Evolutionary conservation across 352 stramenopile species (phyloP).

Genomic region (Globisporangium ultimum): DNA sequence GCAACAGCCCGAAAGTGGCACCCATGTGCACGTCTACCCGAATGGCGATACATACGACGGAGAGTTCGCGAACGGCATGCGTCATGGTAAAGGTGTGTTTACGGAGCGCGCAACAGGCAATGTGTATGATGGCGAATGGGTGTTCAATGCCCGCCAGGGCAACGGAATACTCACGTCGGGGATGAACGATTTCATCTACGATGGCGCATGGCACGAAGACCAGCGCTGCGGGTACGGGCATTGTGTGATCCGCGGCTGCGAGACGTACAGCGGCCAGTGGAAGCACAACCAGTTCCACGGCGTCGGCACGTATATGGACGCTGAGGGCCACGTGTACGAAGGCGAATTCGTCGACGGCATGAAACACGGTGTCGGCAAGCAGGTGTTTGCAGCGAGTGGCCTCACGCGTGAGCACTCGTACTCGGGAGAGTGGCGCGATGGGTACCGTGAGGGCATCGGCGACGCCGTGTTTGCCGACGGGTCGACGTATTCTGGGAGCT

Average conservation of each 20-base stretch:
- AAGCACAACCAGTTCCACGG: conserved; percentile 73
- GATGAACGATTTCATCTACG: conserved; percentile 79
- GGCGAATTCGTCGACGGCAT: conserved; percentile 73
- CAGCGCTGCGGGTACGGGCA: conserved; percentile 63
- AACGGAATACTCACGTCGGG: conserved; percentile 65
- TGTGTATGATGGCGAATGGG: conserved; percentile 76
- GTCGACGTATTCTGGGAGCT: conserved; percentile 56
- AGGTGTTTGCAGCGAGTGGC: conserved; percentile 15
- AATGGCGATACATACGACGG: conserved; percentile 79
- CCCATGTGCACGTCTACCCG: conserved; percentile 38
- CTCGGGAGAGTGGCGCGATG: conserved; percentile 57
- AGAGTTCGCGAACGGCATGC: conserved; percentile 41
- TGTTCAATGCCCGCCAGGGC: conserved; percentile 51
- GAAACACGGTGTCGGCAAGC: conserved; percentile 74
- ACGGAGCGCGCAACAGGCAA: conserved; percentile 55
- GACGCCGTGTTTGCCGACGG: conserved; percentile 49
- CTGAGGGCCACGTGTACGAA: conserved; percentile 77
- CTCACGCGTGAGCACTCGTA: conserved; percentile 40
- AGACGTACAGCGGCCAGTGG: conserved; percentile 80
- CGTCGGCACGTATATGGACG: conserved; percentile 74
- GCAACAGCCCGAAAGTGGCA: conserved; percentile 28
- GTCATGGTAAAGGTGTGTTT: conserved; percentile 58
- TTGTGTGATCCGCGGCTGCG: conserved; percentile 70
- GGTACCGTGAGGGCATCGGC: conserved; percentile 53
- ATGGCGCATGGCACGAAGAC: conserved; percentile 64